phyloP scores from a whole-genome alignment of 2,329 filamentous ascomycete species.

The Aspergillus proliferans region DNA sequence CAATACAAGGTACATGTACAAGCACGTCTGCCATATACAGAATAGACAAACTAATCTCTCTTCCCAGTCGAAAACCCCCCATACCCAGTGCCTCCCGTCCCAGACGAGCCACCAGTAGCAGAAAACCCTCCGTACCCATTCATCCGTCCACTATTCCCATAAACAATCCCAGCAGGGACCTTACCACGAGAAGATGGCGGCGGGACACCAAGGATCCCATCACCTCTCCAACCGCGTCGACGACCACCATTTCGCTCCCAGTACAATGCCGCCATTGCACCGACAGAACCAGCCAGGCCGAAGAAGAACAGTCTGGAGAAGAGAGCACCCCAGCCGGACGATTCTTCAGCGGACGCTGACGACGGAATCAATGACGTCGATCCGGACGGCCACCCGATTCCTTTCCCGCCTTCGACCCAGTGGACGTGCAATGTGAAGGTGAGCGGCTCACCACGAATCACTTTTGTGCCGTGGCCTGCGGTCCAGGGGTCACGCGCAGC shows the following conservation, averaged over 20 bases:
- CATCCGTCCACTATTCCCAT: conserved; percentile 47
- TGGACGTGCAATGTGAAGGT: conserved; percentile 72
- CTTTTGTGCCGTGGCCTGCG: conserved; percentile 50
- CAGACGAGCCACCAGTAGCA: conserved; percentile 28
- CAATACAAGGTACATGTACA: conserved; percentile 5
- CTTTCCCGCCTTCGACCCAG: conserved; percentile 54
- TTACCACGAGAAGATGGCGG: conserved; percentile 24
- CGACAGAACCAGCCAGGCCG: conserved; percentile 29
- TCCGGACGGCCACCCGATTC: conserved; percentile 28
- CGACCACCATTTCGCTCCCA: conserved; percentile 29
- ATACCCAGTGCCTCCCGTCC: conserved; percentile 22
- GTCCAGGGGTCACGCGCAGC: conserved; percentile 43
- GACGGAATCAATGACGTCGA: not conserved
- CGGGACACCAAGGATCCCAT: conserved; percentile 43
- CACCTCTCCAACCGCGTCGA: conserved; percentile 34
- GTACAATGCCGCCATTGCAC: conserved; percentile 30
- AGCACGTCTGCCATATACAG: conserved; percentile 2
- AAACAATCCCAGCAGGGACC: conserved; percentile 48
- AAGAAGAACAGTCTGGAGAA: conserved; percentile 32
- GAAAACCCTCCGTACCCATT: conserved; percentile 55
- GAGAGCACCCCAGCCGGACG: conserved; percentile 10
- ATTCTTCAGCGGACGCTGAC: conserved; percentile 1
- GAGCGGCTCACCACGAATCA: conserved; percentile 82
- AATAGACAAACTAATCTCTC: conserved; percentile 29
- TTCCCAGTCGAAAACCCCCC: conserved; percentile 36